phyloP scores from a whole-genome alignment of 2,329 filamentous ascomycete genomes.

The Penicillium sp. region DNA sequence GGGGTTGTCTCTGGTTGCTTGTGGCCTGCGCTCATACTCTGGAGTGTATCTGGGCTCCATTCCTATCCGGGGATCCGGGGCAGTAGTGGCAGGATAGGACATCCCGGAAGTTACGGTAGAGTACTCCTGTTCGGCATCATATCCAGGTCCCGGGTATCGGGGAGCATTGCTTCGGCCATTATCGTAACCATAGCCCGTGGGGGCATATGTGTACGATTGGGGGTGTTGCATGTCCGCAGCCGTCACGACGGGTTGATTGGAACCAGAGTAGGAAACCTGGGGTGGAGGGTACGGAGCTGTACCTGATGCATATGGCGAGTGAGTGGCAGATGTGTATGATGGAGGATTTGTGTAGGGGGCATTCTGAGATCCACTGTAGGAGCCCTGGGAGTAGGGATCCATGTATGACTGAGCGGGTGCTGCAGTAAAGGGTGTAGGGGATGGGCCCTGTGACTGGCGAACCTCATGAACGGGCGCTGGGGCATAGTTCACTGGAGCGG shows the following conservation, averaged over 20 bases:
- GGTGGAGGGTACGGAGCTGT: slow-evolving; percentile 39
- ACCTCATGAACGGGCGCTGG: slow-evolving; percentile 40
- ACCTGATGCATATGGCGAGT: slow-evolving; percentile 37
- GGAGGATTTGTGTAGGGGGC: slow-evolving; percentile 34
- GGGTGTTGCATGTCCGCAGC: slow-evolving; percentile 38
- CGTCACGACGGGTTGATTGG: slow-evolving; percentile 40
- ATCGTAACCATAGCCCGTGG: slow-evolving; percentile 39
- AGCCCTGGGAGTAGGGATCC: slow-evolving; percentile 37
- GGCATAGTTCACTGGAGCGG: slow-evolving; percentile 39
- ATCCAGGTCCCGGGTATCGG: slow-evolving; percentile 43
- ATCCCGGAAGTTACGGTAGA: slow-evolving; percentile 43
- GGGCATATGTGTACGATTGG: slow-evolving; percentile 41
- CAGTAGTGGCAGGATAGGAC: slow-evolving; percentile 42
- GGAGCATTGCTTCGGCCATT: slow-evolving; percentile 42
- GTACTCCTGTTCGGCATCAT: slow-evolving; percentile 45
- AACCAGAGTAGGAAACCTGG: slow-evolving; percentile 35
- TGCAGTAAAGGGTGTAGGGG: slow-evolving; percentile 38
- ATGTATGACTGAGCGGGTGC: slow-evolving; percentile 36
- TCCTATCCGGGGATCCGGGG: slow-evolving; percentile 45
- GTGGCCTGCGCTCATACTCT: slow-evolving; percentile 44
- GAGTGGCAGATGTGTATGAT: slow-evolving; percentile 33
- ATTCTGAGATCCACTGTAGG: slow-evolving; percentile 36
- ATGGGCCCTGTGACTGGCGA: slow-evolving; percentile 40
- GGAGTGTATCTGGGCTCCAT: slow-evolving; percentile 47
- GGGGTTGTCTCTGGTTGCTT: slow-evolving; percentile 42